These are phyloP conservation scores for Saccharomyces paradoxus DNA, from an alignment of 805 yeast genomes.

Conservation along the genomic window DNA sequence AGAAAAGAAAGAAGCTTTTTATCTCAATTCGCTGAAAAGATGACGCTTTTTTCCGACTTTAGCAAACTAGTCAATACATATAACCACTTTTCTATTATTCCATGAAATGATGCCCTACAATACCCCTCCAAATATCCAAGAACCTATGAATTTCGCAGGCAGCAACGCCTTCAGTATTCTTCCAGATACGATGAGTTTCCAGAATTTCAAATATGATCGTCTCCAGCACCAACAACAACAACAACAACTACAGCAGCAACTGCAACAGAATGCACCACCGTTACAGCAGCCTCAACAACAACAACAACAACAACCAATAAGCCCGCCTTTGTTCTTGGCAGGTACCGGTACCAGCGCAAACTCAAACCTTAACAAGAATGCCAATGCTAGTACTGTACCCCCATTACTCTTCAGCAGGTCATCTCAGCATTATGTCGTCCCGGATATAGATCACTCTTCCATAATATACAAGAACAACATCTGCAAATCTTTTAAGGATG, in stretches of 20 bases:
- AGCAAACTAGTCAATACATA: not conserved
- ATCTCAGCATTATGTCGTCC: not conserved
- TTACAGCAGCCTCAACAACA: not conserved
- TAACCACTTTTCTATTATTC: not conserved
- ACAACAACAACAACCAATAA: not conserved
- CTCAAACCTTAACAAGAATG: not conserved
- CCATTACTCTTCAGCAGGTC: not conserved
- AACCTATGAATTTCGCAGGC: not conserved
- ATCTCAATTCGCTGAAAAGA: not conserved
- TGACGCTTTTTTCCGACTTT: not conserved
- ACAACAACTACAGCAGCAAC: not conserved
- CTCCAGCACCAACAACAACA: not conserved
- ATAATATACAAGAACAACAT: conserved; percentile 21
- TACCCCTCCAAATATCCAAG: not conserved
- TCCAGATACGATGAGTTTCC: not conserved
- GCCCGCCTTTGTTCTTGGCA: not conserved
- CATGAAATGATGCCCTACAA: not conserved
- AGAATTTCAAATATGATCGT: not conserved
- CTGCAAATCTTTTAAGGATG: conserved; percentile 28
- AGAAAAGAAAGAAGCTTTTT: not conserved
- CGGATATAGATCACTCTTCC: not conserved
- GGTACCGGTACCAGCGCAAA: not conserved
- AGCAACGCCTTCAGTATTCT: not conserved
- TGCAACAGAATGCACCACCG: not conserved
- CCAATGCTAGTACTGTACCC: not conserved